Evolutionary conservation across 2,329 filamentous ascomycete species (phyloP).

Genomic region (Acrocalymma vagum): DNA sequence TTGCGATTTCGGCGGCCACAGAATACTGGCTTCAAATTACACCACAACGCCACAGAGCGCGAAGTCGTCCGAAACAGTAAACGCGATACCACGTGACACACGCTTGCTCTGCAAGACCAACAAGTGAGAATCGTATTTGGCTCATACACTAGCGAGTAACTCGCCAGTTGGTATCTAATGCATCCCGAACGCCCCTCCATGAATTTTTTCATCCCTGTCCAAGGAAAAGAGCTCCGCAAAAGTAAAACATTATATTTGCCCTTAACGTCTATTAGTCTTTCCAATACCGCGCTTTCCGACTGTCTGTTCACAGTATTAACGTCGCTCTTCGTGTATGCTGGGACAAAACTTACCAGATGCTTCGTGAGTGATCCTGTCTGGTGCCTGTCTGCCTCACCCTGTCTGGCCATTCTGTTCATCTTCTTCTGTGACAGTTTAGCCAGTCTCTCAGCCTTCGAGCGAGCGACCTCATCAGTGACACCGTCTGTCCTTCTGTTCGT

Average conservation of each 20-base stretch:
- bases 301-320: constrained; percentile 62
- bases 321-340: background rate
- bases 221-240: constrained; percentile 7
- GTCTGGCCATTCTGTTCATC: constrained; percentile 97
- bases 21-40: too few relatives aligned
- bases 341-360: constrained; percentile 78
- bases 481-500: constrained; percentile 79
- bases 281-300: constrained; percentile 93
- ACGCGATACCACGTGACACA: too few relatives aligned
- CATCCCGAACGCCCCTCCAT: constrained; percentile 39
- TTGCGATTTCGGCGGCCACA: too few relatives aligned
- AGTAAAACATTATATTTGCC: constrained; percentile 14
- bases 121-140: too few relatives aligned
- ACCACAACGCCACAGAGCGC: too few relatives aligned
- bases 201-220: constrained; percentile 30
- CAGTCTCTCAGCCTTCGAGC: constrained; percentile 84
- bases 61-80: too few relatives aligned
- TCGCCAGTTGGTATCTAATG: constrained; percentile 40
- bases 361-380: constrained; percentile 81
- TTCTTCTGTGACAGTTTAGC: constrained; percentile 93
- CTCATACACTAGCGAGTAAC: too few relatives aligned
- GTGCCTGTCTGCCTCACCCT: constrained; percentile 96
- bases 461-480: constrained; percentile 71
- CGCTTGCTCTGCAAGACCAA: too few relatives aligned
- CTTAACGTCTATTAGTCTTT: constrained; percentile 72